Percentiles rank a stretch among this genome's conserved stretches.
Conservation (phyloP, 768 basidiomycete genomes). For the Candolleomyces eurysporus region DNA sequence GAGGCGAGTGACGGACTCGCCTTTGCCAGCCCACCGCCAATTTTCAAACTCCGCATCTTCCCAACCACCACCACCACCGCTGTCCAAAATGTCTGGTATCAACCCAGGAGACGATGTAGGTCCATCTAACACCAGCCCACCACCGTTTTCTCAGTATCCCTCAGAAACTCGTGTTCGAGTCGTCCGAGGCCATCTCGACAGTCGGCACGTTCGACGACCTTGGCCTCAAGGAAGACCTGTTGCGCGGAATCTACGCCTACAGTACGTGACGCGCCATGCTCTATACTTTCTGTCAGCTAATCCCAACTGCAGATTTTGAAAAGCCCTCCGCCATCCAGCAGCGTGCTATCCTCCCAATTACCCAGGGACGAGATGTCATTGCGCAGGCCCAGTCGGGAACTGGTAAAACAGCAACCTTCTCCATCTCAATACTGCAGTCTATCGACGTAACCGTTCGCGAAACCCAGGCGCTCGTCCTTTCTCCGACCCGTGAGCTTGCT, state of each 20-base stretch:
- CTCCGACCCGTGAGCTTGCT: slow-evolving; percentile 97
- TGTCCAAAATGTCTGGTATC: slow-evolving; percentile 71
- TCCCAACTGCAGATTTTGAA: slow-evolving; percentile 68
- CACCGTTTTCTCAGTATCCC: slow-evolving; percentile 3
- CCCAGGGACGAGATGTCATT: slow-evolving; percentile 94
- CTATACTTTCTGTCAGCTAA: not conserved
- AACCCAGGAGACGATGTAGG: slow-evolving; percentile 83
- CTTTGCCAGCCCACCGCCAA: not conserved
- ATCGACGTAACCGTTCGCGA: slow-evolving; percentile 95
- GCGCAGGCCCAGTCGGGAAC: slow-evolving; percentile 99
- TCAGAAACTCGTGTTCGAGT: slow-evolving; percentile 93
- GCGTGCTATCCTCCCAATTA: slow-evolving; percentile 95
- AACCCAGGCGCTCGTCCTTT: slow-evolving; percentile 94
- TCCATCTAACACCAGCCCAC: slow-evolving; percentile 16
- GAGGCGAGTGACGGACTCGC: not conserved
- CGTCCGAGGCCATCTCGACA: slow-evolving; percentile 87
- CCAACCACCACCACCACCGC: slow-evolving; percentile 30
- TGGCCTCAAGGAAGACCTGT: slow-evolving; percentile 89
- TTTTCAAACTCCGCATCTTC: slow-evolving; percentile 60
- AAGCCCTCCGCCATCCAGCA: slow-evolving; percentile 99
- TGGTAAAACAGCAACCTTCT: slow-evolving; percentile 99
- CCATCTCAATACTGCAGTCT: slow-evolving; percentile 95
- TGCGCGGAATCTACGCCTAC: slow-evolving; percentile 98
- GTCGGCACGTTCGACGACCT: slow-evolving; percentile 90
- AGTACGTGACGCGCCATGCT: slow-evolving; percentile 48